Evolutionary conservation across 2,329 filamentous ascomycete genomes (phyloP), one percentile per base, ranked within the genome.

Genomic region (Cytospora piceae): DNA sequence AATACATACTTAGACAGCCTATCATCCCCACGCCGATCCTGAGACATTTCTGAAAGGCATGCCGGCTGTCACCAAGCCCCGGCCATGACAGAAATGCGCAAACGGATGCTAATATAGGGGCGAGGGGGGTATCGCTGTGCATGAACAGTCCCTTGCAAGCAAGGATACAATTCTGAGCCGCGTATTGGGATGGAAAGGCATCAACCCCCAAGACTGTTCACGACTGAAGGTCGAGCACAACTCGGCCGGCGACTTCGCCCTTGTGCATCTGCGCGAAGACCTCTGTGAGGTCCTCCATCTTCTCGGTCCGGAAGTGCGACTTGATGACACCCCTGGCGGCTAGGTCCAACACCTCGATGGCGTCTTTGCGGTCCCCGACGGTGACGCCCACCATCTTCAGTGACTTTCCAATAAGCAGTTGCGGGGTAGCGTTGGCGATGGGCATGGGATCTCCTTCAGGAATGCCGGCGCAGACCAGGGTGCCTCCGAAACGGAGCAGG

Each of bases 391-490:
- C 78, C 65, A 86, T 82, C n/a, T 74, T 78, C 58, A 77, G 71
- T 68, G 83, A 77, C 65, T 76, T 75, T 6, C 65, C 69, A 37
- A 85, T 74, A 59, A 86, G 71, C 0, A 66, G 37, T 0, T 72
- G 73, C 14, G 83, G 82, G 56, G 74, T 77, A 0, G 82, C 78
- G 3, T 74, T 79, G 1, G 76, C 78, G 65, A 85, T 82, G 1
- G 81, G 76, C 57, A 77, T 70, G 4, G 74, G 71, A 2, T 77
- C 75, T 32, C 81, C 78, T 67, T 83, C 80, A 6, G 83, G 83
- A 31, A 85, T 74, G 7, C 83, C 83, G 8, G 85, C 80, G 69
- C 82, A 84, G 12, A 85, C 82, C 39, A 85, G 58, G 1, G 80
- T 81, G 1, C 83, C 83, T 63, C 79, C 78, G 70, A 82, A 81